Evolutionary conservation across 2,329 filamentous ascomycete species (phyloP), one percentile per base, ranked within the genome.

Genomic region (Clonostachys sp.): DNA sequence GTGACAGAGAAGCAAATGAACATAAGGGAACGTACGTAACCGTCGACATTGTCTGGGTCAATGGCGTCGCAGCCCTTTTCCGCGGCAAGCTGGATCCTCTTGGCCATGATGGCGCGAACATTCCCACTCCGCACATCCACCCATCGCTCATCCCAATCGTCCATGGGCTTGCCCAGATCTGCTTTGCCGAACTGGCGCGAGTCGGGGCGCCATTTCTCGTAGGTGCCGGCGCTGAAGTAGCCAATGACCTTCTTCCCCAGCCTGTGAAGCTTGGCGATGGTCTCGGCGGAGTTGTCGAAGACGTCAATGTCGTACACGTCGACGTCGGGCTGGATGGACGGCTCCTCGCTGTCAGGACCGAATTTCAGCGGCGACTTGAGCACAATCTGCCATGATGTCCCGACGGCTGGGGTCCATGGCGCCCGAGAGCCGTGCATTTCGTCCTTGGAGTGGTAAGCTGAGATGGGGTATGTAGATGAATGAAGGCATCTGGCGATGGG

Each of bases 151-250:
- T 77, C 78, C 85, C 86, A 89, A 5, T 78, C 84, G 12, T 80
- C 71, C 8, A 89, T 65, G 6, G 64, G 63, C 5, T 73, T 71
- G 16, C 84, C 86, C 41, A 81, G 61, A 52, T 87, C 84, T 0
- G 64, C 60, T 2, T 68, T 51, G 7, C 65, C 57, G 57, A 89
- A 89, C 6, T 76, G 55, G 30, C 57, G 59, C n/a, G 73, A 71
- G 57, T 89, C 86, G 1, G 72, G 63, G 4, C 85, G 74, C 68
- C 75, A 80, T 44, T 80, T 60, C 62, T 89, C 86, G 55, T 77
- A 87, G 10, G 79, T 83, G 2, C 86, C 86, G 0, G 83, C 84
- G 45, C 81, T 85, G 67, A 89, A 89, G 65, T 90, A 89, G 69
- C 86, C 89, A 48, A 89, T 83, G 45, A 88, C 78, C 51, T 77